Evolutionary conservation across 352 stramenopile genomes (phyloP).

Genomic region (Saprolegnia diclina): DNA sequence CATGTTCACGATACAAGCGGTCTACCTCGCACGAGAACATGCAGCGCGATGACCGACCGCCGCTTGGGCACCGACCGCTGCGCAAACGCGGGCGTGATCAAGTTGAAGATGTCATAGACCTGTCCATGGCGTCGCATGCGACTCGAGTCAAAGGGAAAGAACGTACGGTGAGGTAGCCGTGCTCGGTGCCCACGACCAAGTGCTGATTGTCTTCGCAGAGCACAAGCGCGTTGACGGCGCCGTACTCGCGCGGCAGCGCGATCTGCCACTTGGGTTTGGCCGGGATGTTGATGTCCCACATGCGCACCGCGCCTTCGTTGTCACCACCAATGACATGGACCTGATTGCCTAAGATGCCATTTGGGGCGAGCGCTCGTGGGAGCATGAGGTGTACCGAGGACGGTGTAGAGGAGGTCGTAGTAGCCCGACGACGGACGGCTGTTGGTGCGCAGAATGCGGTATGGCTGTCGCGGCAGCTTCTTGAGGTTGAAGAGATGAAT

Average conservation of each 20-base stretch:
- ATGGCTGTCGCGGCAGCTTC: conserved; percentile 59
- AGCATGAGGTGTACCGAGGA: background rate
- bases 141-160: background rate
- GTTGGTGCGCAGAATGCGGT: conserved; percentile 52
- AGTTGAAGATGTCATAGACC: conserved; percentile 60
- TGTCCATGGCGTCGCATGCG: conserved; percentile 20
- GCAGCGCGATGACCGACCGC: conserved; percentile 37
- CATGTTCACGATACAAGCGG: background rate
- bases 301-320: conserved; percentile 52
- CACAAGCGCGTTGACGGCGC: conserved; percentile 45
- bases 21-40: conserved; percentile 51
- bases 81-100: conserved; percentile 56
- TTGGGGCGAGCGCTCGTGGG: background rate
- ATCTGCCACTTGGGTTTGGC: conserved; percentile 50
- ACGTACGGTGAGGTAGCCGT: conserved; percentile 48
- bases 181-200: conserved; percentile 56
- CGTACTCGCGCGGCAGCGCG: conserved; percentile 34
- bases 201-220: conserved; percentile 43
- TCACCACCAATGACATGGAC: conserved; percentile 48
- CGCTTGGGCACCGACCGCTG: conserved; percentile 54
- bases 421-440: conserved; percentile 70
- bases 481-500: conserved; percentile 68
- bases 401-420: conserved; percentile 54
- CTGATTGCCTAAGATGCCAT: conserved; percentile 6
- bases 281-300: conserved; percentile 60